Evolutionary conservation across 2,329 filamentous ascomycete genomes (phyloP), one percentile per base, ranked within the genome.

Genomic region (Waltergamsia citrina): DNA sequence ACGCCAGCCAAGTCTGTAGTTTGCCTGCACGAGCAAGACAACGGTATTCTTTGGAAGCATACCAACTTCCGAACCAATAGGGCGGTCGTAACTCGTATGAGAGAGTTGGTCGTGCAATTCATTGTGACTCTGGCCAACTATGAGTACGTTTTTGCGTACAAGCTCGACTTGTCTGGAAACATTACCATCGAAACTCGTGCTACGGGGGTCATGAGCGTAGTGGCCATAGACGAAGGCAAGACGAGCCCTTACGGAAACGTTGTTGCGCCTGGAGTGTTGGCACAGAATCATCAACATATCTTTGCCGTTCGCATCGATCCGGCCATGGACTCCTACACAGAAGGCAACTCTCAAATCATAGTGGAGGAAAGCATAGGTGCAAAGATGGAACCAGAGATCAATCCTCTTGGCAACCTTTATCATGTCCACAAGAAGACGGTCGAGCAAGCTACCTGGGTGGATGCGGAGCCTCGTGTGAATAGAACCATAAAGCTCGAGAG

Each of bases 21-120:
- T 25, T 85, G 80, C 41, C 59, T 83, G 3, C 80, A 85, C 46
- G 80, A 85, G 53, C 71, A 81, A 46, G 81, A 85, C 47, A 71
- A 74, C 40, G 81, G 80, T 3, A 78, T 85, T 31, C 64, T 71
- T 16, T 83, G 78, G 77, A 84, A 84, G 49, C 80, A 84, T 56
- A 70, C 77, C 16, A 81, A 84, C 54, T 78, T 67, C 55, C 65
- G 78, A n/a, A 83, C 76, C 0, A 63, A 65, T 8, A 63, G 71
- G 8, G 74, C 75, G 0, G 71, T 74, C 1, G 73, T 81, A 0
- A 69, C 70, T 1, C 65, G 80, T 5, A 62, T 66, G 37, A 64
- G 80, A 3, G 69, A 80, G 43, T 58, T 85, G 2, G 74, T 84
- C 0, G 55, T 85, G 4, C 79, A 84, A 46, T 79, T 71, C 47